Base-by-base conservation (phyloP, 2,329 filamentous ascomycete genomes). In the Penicillium brevicompactum region DNA sequence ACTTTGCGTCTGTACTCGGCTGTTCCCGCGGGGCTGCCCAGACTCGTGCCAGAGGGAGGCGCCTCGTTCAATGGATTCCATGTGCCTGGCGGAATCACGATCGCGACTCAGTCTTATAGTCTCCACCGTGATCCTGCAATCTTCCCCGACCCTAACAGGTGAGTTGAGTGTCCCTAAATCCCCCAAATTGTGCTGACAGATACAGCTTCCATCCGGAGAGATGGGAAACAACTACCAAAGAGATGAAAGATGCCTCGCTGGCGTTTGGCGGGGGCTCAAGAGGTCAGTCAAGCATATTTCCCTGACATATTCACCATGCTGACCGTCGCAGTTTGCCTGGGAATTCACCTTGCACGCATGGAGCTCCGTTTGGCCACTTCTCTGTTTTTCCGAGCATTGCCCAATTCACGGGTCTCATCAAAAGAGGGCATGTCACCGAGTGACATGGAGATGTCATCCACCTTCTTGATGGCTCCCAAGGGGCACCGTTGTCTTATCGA, bases 191-290 rank as follows among this genome's bases (percentile, higher is more conserved):
- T 4, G 2, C 41, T 53, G 21, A 58, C 5, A 21, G 6, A 9
- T 27, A 2, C 22, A 63, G 57, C 1, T 71, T 70, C 37, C 46
- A 64, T 1, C 69, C 68, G 1, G 59, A 61, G 14, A 58, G 68
- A n/a, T 71, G 69, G 68, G 60, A 56, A 9, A 41, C 30, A 0
- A 58, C 61, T 0, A 70, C 59, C 0, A 64, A 65, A 38, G 74
- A 76, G 38, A 77, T 81, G 65, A 80, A 82, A 49, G 77, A 81
- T 2, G 82, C 83, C 14, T 89, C 87, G 60, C 85, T 86, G 77
- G 86, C 87, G 0, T 90, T 90, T 67, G 85, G 87, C 1, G 87
- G 83, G 16, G 88, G 88, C 0, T 84, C 87, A 0, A 77, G 87
- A 22, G 87, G 68, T 70, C 55, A 58, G 68, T 62, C 24, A 27